Conservation (phyloP, 352 stramenopile species). For the Pythium coloratum region DNA sequence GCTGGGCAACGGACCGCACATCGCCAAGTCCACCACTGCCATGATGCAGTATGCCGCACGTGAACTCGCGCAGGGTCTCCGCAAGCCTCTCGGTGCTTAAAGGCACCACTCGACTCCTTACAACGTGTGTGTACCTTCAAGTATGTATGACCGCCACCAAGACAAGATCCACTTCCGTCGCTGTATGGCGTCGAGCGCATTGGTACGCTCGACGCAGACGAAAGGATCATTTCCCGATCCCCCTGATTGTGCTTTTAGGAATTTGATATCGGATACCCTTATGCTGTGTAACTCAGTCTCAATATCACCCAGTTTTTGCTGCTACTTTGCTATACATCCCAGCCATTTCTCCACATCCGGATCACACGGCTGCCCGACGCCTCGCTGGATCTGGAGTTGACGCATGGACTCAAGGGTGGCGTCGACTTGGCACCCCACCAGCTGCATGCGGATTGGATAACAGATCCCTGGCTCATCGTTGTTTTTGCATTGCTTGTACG, state of each 20-base stretch:
- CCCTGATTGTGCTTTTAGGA: neutral
- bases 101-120: too few relatives aligned
- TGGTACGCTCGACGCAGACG: neutral
- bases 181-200: conserved; percentile 1
- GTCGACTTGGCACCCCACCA: neutral
- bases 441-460: neutral
- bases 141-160: neutral
- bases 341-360: neutral
- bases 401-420: neutral
- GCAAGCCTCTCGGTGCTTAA: conserved; percentile 38
- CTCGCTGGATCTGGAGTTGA: neutral
- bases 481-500: conserved; percentile 17
- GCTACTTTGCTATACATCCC: neutral
- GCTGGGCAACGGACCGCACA: conserved; percentile 47
- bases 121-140: neutral
- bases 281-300: neutral
- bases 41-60: conserved; percentile 56
- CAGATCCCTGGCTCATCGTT: conserved; percentile 11
- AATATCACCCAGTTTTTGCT: neutral
- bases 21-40: conserved; percentile 40
- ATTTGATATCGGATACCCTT: neutral
- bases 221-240: neutral
- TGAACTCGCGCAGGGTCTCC: conserved; percentile 42
- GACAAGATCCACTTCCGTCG: neutral
- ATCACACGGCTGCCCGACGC: neutral